Percentiles rank a stretch among this genome's conserved stretches.
phyloP scores from a whole-genome alignment of 352 stramenopile species.

The Pythium vanterpoolii region DNA sequence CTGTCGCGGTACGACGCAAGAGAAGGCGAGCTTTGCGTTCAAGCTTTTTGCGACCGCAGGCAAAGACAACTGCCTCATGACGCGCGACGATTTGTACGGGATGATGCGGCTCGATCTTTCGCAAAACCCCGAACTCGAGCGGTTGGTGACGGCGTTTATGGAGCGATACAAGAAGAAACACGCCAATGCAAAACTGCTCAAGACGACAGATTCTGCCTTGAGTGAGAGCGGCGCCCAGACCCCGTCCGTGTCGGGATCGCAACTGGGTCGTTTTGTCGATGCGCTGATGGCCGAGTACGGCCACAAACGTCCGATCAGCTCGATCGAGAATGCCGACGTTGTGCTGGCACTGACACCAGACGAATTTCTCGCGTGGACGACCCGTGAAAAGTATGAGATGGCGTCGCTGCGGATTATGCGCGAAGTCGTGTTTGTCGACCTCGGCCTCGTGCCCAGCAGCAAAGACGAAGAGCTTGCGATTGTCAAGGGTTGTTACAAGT shows the following conservation, averaged over 20 bases:
- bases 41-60: constrained; percentile 63
- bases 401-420: constrained; percentile 77
- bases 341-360: constrained; percentile 51
- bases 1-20: constrained; percentile 61
- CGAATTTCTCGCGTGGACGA: constrained; percentile 65
- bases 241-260: constrained; percentile 70
- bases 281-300: constrained; percentile 53
- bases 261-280: constrained; percentile 80
- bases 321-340: constrained; percentile 25
- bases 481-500: constrained; percentile 66
- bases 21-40: constrained; percentile 80
- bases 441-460: constrained; percentile 61
- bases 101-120: constrained; percentile 83
- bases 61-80: constrained; percentile 51
- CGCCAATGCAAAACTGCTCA: constrained; percentile 23
- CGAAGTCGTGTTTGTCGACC: constrained; percentile 80
- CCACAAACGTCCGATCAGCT: constrained; percentile 20
- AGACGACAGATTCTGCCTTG: constrained; percentile 1
- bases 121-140: constrained; percentile 69
- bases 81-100: constrained; percentile 73
- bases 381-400: constrained; percentile 77
- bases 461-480: constrained; percentile 82
- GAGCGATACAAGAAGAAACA: constrained; percentile 50
- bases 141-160: constrained; percentile 58
- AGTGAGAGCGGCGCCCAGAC: constrained; percentile 45